phyloP scores from a whole-genome alignment of 2,329 filamentous ascomycete species.

The Nigrospora osmanthi region DNA sequence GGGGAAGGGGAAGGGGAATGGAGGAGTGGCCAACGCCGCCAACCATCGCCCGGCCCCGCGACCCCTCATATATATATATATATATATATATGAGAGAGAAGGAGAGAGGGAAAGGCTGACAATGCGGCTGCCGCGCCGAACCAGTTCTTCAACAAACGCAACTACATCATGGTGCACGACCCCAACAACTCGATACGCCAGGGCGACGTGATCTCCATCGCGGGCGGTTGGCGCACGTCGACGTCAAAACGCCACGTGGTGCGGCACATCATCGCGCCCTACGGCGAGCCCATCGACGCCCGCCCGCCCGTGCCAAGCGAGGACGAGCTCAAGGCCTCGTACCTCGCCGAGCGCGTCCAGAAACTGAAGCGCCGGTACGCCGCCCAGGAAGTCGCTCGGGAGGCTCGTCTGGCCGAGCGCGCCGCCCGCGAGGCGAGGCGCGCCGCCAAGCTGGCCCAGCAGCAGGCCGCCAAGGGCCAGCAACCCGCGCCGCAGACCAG shows the following conservation, averaged over 20 bases:
- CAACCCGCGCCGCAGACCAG: not conserved
- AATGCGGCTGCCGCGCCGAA: not conserved
- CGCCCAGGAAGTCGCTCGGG: conserved; percentile 7
- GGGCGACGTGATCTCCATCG: conserved; percentile 69
- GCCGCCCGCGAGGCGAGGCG: conserved; percentile 1
- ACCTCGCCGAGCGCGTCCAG: conserved; percentile 34
- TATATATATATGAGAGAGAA: too few species aligned
- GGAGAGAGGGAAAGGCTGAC: not conserved
- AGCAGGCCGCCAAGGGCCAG: not conserved
- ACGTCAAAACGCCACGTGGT: conserved; percentile 68
- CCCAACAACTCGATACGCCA: conserved; percentile 64
- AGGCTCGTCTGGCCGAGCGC: conserved; percentile 6
- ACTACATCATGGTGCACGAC: conserved; percentile 68
- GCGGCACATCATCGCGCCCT: conserved; percentile 64
- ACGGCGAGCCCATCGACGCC: conserved; percentile 52
- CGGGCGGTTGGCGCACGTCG: conserved; percentile 56
- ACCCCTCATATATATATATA: too few species aligned
- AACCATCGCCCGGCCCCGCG: too few species aligned
- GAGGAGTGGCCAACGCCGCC: too few species aligned
- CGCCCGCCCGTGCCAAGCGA: conserved; percentile 58
- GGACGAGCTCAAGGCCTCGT: conserved; percentile 45
- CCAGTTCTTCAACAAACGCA: conserved; percentile 57
- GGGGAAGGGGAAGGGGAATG: too few species aligned
- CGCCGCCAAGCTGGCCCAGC: not conserved
- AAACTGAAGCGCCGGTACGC: conserved; percentile 30